Conservation (phyloP, 768 basidiomycete genomes). For the Solioccasus polychromus region DNA sequence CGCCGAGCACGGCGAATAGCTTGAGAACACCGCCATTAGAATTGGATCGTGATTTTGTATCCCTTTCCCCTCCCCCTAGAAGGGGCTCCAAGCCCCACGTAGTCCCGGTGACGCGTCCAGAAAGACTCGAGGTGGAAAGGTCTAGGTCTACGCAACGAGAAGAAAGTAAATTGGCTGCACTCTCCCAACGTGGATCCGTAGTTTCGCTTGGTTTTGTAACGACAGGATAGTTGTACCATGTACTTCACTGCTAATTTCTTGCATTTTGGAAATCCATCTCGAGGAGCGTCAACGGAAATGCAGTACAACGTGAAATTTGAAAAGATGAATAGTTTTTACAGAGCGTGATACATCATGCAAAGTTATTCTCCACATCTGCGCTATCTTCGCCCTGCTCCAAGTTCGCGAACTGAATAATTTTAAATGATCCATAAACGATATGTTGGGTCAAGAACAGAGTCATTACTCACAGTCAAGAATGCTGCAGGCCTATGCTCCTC, state of each 20-base stretch:
- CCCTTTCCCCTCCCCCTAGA: conserved; percentile 67
- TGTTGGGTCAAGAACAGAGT: not conserved
- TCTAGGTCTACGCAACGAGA: conserved; percentile 10
- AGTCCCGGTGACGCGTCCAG: conserved; percentile 11
- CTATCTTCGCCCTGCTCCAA: conserved; percentile 90
- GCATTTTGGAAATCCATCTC: conserved; percentile 1
- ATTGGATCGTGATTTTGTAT: conserved; percentile 38
- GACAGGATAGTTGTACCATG: conserved; percentile 34
- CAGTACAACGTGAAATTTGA: conserved; percentile 5
- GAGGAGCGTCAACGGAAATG: not conserved
- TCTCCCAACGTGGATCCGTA: conserved; percentile 51
- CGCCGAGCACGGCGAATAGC: not conserved
- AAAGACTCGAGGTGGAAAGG: conserved; percentile 8
- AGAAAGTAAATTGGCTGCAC: conserved; percentile 26
- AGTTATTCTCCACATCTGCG: conserved; percentile 93
- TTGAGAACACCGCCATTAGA: conserved; percentile 22
- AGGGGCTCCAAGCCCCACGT: conserved; percentile 51
- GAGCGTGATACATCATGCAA: conserved; percentile 54
- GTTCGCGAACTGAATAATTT: conserved; percentile 67
- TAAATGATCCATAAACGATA: conserved; percentile 1
- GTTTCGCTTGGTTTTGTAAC: conserved; percentile 51
- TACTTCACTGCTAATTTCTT: conserved; percentile 15
- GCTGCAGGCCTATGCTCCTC: conserved; percentile 93
- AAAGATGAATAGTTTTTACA: conserved; percentile 17
- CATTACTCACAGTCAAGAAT: conserved; percentile 80